Conservation (phyloP, 1,139 yeast genomes). For the Trichomonascaceae sp. region DNA sequence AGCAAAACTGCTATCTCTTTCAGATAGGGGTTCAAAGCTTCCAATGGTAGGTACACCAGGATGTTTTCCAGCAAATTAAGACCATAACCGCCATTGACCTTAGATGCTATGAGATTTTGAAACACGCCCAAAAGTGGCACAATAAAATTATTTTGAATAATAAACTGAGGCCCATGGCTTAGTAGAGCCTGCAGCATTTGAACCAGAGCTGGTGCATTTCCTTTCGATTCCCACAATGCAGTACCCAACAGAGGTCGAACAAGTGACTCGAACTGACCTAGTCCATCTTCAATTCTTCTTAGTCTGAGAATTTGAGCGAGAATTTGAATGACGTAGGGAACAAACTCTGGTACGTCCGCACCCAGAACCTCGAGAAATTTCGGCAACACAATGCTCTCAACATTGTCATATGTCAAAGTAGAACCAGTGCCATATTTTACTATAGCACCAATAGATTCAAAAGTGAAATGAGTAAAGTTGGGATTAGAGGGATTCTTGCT, state of each 20-base stretch:
- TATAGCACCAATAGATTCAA: conserved; percentile 79
- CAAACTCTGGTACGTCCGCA: conserved; percentile 87
- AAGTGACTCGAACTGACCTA: conserved; percentile 45
- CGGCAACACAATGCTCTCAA: conserved; percentile 59
- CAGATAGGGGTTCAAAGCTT: conserved; percentile 47
- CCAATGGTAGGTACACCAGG: conserved; percentile 50
- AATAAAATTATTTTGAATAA: conserved; percentile 36
- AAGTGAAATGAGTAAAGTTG: conserved; percentile 79
- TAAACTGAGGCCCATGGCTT: conserved; percentile 48
- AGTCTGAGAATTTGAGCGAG: conserved; percentile 70
- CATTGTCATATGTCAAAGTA: conserved; percentile 31
- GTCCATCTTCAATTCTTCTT: conserved; percentile 40
- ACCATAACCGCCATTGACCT: conserved; percentile 72
- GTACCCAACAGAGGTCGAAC: conserved; percentile 84
- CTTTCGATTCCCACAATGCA: conserved; percentile 83
- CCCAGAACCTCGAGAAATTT: conserved; percentile 61
- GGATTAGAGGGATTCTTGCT: conserved; percentile 94
- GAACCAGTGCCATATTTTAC: conserved; percentile 46
- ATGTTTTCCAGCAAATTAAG: conserved; percentile 77
- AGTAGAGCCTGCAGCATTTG: conserved; percentile 71
- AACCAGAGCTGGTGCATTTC: conserved; percentile 90
- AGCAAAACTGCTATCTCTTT: conserved; percentile 71
- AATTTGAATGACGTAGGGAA: conserved; percentile 87
- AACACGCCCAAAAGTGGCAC: conserved; percentile 92
- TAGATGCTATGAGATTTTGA: conserved; percentile 85